A percentile compares a stretch with the other conserved stretches of the same genome.
These are phyloP conservation scores for Berberis thunbergii DNA, from an alignment of 164 flowering plant species.

Conservation along the genomic window DNA sequence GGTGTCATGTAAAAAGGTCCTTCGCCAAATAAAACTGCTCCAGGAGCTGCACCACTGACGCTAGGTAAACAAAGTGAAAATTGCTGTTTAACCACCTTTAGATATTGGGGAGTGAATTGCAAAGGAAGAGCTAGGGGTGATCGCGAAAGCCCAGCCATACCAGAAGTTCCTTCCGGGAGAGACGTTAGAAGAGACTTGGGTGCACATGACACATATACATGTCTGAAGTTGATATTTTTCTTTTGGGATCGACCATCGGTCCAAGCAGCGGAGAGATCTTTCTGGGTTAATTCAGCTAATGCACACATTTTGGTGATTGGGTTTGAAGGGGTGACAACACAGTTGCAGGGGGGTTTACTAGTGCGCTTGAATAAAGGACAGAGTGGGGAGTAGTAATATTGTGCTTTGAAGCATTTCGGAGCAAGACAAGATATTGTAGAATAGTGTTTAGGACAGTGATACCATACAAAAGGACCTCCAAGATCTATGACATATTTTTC, in stretches of 20 bases:
- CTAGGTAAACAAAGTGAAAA: slow-evolving; percentile 31
- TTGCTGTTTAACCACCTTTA: slow-evolving; percentile 5
- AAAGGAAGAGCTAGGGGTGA: slow-evolving; percentile 16
- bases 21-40: slow-evolving; percentile 24
- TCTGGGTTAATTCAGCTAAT: slow-evolving; percentile 13
- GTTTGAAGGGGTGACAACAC: slow-evolving; percentile 19
- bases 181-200: slow-evolving; percentile 14
- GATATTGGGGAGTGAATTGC: slow-evolving; percentile 9
- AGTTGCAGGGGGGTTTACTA: slow-evolving; percentile 6
- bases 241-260: slow-evolving; percentile 16
- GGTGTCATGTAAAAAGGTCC: slow-evolving; percentile 25
- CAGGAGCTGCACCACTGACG: slow-evolving; percentile 7
- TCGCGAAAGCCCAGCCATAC: slow-evolving; percentile 27
- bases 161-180: slow-evolving; percentile 17
- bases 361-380: slow-evolving; percentile 7
- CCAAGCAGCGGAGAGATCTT: slow-evolving; percentile 12
- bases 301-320: slow-evolving; percentile 16
- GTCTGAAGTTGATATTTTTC: slow-evolving; percentile 2
- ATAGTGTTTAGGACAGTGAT: slow-evolving; percentile 12
- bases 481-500: slow-evolving; percentile 25
- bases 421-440: slow-evolving; percentile 15
- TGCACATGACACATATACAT: slow-evolving; percentile 20
- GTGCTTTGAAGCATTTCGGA: slow-evolving; percentile 7
- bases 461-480: slow-evolving; percentile 18
- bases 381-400: slow-evolving; percentile 5